phyloP scores from a whole-genome alignment of 1,284 basidiomycete species.

The Boletus mariae region DNA sequence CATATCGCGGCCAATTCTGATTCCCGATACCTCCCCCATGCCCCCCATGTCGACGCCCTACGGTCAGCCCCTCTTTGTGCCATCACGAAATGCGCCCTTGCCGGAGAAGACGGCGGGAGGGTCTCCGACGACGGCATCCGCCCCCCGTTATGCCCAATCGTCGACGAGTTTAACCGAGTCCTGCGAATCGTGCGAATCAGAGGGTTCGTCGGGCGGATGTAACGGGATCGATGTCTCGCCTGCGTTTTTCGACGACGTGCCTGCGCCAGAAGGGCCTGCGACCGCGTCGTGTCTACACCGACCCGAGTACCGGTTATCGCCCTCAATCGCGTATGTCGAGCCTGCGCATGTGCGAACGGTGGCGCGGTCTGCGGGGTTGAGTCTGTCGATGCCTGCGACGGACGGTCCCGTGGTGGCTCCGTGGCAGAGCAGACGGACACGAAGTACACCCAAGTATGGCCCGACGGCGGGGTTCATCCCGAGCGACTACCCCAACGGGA shows the following conservation, averaged over 20 bases:
- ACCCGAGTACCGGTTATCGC: conserved; percentile 26
- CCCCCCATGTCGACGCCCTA: not conserved
- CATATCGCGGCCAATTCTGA: conserved; percentile 48
- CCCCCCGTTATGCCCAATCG: conserved; percentile 1
- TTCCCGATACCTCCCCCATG: conserved; percentile 16
- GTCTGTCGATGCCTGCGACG: not conserved
- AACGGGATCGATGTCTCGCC: conserved; percentile 53
- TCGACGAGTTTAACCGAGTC: conserved; percentile 4
- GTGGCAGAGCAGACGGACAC: conserved; percentile 1
- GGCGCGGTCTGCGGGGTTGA: not conserved
- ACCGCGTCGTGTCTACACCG: conserved; percentile 37
- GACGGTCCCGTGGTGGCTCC: not conserved
- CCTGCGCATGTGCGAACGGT: conserved; percentile 20
- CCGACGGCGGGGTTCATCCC: conserved; percentile 32
- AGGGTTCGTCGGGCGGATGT: conserved; percentile 16
- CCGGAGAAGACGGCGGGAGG: conserved; percentile 6
- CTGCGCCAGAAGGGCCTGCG: conserved; percentile 52
- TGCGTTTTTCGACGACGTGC: conserved; percentile 58
- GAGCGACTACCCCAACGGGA: conserved; percentile 7
- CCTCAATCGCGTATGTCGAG: conserved; percentile 28
- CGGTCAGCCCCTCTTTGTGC: conserved; percentile 7
- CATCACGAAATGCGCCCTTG: conserved; percentile 10
- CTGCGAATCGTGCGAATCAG: conserved; percentile 13
- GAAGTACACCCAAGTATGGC: conserved; percentile 14
- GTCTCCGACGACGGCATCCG: conserved; percentile 3